phyloP scores from a whole-genome alignment of 1,139 yeast species.

The Kurtzmaniella quercitrusa region DNA sequence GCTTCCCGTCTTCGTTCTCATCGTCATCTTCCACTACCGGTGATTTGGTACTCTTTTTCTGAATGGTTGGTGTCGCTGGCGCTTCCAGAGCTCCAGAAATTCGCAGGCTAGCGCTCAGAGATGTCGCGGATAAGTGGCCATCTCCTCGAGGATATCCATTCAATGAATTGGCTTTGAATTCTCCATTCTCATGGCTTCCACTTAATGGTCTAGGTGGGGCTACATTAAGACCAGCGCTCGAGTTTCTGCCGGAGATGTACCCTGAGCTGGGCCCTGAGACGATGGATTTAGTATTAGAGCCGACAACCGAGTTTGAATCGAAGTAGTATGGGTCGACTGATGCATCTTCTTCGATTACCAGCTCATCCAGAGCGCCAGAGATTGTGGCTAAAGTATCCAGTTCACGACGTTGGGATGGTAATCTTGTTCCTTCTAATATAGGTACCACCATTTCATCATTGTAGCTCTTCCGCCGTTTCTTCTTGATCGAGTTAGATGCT shows the following conservation, averaged over 20 bases:
- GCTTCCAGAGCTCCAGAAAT: neutral
- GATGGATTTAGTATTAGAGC: too few relatives aligned
- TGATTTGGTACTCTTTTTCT: neutral
- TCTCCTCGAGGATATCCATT: too few relatives aligned
- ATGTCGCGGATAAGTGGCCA: too few relatives aligned
- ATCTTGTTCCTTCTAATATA: neutral
- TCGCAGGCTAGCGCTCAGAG: neutral
- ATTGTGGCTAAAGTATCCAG: neutral
- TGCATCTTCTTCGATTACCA: neutral
- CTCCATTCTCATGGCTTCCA: neutral
- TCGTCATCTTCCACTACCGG: slow-evolving; percentile 6
- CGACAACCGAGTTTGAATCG: neutral
- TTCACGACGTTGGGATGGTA: slow-evolving; percentile 1
- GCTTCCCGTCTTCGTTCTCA: slow-evolving; percentile 24
- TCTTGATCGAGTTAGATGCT: slow-evolving; percentile 12
- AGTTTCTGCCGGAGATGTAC: neutral
- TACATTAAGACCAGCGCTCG: neutral
- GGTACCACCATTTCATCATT: slow-evolving; percentile 6
- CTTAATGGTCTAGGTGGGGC: neutral
- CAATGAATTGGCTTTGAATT: too few relatives aligned
- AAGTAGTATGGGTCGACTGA: neutral
- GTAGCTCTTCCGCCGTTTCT: slow-evolving; percentile 13
- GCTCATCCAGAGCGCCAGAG: neutral
- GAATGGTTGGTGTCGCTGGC: neutral
- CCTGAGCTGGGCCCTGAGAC: too few relatives aligned